Percentiles rank a stretch among this genome's conserved stretches.
Evolutionary conservation across 1,139 yeast genomes (phyloP).

Genomic region (Suhomyces coccinellae): DNA sequence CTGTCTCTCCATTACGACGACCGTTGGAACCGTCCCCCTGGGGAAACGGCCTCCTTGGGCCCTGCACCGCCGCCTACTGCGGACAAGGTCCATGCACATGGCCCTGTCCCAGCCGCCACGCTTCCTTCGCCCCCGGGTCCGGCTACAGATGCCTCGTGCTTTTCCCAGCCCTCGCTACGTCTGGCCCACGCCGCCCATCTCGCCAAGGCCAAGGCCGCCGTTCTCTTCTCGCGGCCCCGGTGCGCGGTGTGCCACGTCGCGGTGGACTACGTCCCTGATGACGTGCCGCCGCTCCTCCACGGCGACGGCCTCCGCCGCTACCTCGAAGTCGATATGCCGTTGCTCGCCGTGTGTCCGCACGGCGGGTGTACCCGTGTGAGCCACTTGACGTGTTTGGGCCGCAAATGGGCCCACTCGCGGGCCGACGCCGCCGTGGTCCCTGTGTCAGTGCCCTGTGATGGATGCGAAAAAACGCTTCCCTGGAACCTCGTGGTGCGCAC

Average conservation of each 20-base stretch:
- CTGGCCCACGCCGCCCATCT: neutral
- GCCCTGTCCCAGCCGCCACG: too few relatives aligned
- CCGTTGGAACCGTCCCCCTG: too few relatives aligned
- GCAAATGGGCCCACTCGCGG: conserved; percentile 13
- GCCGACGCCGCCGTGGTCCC: conserved; percentile 14
- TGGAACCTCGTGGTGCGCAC: conserved; percentile 11
- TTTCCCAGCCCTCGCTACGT: neutral
- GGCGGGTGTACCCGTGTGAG: conserved; percentile 30
- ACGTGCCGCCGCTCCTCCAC: conserved; percentile 4
- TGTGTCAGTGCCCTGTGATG: conserved; percentile 2
- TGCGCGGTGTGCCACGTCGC: conserved; percentile 31
- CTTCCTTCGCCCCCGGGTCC: neutral
- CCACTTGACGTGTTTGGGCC: conserved; percentile 49
- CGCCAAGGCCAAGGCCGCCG: conserved; percentile 1
- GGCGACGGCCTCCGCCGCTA: neutral
- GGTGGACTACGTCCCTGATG: conserved; percentile 35
- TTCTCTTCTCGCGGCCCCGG: conserved; percentile 12
- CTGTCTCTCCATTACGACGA: too few relatives aligned
- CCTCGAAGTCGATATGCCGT: conserved; percentile 11
- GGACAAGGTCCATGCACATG: too few relatives aligned
- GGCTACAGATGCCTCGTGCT: neutral
- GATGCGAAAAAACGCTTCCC: conserved; percentile 3
- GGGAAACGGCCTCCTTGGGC: too few relatives aligned
- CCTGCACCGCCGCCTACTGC: too few relatives aligned
- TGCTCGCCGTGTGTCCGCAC: conserved; percentile 39